Evolutionary conservation across 2,329 filamentous ascomycete genomes (phyloP).

Genomic region (Akanthomyces muscarius): DNA sequence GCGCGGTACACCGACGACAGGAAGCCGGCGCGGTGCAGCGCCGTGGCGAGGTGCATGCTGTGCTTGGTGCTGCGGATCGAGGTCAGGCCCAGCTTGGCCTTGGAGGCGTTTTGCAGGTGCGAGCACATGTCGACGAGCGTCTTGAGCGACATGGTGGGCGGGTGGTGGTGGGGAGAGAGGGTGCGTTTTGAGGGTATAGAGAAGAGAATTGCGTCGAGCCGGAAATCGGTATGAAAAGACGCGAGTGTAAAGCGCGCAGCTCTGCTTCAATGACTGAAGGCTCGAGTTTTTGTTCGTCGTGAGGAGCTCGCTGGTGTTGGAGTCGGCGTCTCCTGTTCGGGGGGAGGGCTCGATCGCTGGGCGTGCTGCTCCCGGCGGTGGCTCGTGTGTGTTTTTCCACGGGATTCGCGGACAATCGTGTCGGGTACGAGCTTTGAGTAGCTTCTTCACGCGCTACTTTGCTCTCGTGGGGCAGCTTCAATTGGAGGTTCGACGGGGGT

Average conservation of each 20-base stretch:
- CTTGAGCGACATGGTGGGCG: constrained; percentile 49
- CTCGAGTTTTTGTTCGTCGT: too few species aligned
- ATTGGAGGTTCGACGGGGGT: not conserved
- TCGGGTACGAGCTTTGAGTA: not conserved
- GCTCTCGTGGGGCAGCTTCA: not conserved
- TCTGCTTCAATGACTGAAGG: too few species aligned
- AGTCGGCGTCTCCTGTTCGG: not conserved
- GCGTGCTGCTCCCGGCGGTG: not conserved
- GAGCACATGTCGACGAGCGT: constrained; percentile 79
- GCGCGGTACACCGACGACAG: constrained; percentile 72
- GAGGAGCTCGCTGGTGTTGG: too few species aligned
- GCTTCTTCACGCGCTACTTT: not conserved
- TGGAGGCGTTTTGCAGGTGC: constrained; percentile 84
- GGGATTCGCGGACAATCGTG: not conserved
- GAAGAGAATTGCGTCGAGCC: not conserved
- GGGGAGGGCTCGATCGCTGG: not conserved
- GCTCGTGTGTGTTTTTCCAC: not conserved
- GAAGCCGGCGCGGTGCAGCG: constrained; percentile 79
- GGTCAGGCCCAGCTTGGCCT: constrained; percentile 78
- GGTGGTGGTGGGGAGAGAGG: not conserved
- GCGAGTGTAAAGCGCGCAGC: too few species aligned
- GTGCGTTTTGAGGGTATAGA: not conserved
- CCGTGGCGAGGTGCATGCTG: constrained; percentile 70
- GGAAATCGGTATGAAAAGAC: too few species aligned
- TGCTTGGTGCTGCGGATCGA: constrained; percentile 77